A percentile compares a stretch with the other conserved stretches of the same genome.
These are phyloP conservation scores for Gastrodia elata DNA, from an alignment of 106 monocot species.

Conservation along the genomic window DNA sequence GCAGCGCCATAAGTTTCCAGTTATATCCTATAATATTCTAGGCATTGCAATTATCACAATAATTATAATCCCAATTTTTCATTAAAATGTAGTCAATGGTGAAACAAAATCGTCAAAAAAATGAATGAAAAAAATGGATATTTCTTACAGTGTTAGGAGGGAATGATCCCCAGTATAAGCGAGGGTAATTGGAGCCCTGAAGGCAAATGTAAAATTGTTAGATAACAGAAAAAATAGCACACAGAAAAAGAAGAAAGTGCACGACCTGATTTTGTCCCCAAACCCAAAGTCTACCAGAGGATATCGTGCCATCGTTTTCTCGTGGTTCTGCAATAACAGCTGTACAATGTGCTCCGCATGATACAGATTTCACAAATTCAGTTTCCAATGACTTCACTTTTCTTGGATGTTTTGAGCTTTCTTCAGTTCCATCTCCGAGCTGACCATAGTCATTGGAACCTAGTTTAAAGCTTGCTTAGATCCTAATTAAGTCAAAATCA, in stretches of 20 bases:
- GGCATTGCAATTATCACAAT: neutral
- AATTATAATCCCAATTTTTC: neutral
- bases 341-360: slow-evolving; percentile 92
- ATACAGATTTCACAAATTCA: slow-evolving; percentile 80
- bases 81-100: neutral
- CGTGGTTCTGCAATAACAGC: slow-evolving; percentile 84
- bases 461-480: slow-evolving; percentile 9
- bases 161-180: slow-evolving; percentile 80
- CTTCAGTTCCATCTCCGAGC: slow-evolving; percentile 92
- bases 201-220: neutral
- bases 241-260: neutral
- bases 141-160: slow-evolving; percentile 58
- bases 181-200: slow-evolving; percentile 83
- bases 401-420: slow-evolving; percentile 50
- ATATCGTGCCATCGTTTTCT: slow-evolving; percentile 56
- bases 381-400: slow-evolving; percentile 60
- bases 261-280: slow-evolving; percentile 99
- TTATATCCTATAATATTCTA: neutral
- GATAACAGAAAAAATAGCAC: neutral
- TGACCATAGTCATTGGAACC: slow-evolving; percentile 95
- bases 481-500: neutral
- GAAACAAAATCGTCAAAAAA: neutral
- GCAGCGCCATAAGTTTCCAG: too few species aligned
- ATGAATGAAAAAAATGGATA: neutral
- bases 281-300: slow-evolving; percentile 74